These are phyloP conservation scores for Citrullus colocynthis DNA, from an alignment of 306 rosid genomes.

Conservation along the genomic window DNA sequence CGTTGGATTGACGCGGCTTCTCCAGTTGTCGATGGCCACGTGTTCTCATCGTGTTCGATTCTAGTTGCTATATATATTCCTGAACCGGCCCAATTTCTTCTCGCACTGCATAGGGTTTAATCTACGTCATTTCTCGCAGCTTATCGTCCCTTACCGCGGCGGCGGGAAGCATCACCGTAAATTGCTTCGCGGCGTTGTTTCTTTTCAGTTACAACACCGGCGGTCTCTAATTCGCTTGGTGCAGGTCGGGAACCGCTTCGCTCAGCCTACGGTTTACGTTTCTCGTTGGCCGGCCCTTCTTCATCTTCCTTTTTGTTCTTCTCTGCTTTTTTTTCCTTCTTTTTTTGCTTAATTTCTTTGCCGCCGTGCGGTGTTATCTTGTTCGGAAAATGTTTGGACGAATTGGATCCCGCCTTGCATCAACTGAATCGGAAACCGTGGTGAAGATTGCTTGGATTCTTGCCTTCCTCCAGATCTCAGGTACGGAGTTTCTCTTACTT, in stretches of 20 bases:
- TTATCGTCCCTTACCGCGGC: not conserved
- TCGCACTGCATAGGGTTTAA: not conserved
- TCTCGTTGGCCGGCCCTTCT: not conserved
- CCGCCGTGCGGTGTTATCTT: not conserved
- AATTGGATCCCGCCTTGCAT: slow-evolving; percentile 91
- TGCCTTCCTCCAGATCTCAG: slow-evolving; percentile 10
- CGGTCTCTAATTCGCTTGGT: slow-evolving; percentile 99
- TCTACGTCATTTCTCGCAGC: not conserved
- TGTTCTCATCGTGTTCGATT: not conserved
- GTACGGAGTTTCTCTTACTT: not conserved
- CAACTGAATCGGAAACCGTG: slow-evolving; percentile 86
- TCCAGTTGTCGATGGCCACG: not conserved
- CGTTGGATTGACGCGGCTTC: not conserved
- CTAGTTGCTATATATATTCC: not conserved
- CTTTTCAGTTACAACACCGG: slow-evolving; percentile 32
- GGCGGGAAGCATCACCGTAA: not conserved
- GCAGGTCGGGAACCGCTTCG: slow-evolving; percentile 99
- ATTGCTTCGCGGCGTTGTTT: not conserved
- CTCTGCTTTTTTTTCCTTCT: not conserved
- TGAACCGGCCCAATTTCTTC: not conserved
- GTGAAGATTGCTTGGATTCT: slow-evolving; percentile 19
- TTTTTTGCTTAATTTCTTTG: not conserved
- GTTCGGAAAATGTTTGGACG: slow-evolving; percentile 2
- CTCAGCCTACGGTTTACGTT: not conserved
- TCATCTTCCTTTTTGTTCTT: not conserved